Evolutionary conservation across 495 filamentous ascomycete genomes (phyloP), one percentile per base, ranked within the genome.

Genomic region (Xylaria palmicola): DNA sequence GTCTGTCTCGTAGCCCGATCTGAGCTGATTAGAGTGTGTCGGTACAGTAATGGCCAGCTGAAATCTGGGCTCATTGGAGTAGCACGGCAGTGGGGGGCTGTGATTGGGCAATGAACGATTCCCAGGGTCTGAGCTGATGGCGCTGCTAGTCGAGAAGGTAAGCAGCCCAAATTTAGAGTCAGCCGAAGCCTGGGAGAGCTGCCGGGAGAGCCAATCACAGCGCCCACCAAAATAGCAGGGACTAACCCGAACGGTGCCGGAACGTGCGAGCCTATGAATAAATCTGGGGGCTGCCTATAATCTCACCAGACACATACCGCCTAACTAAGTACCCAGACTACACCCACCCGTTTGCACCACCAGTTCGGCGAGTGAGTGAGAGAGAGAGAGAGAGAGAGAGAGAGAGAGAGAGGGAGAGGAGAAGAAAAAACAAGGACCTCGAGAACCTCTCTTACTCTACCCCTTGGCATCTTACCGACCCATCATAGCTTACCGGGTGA

Each of bases 151-250:
- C 8, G 4, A 15, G 7, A n/a, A 22, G 37, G 40, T 37, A 32
- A 57, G 53, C 53, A 56, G 6, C 20, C 53, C 53, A 56, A 56
- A 56, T 43, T 29, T 56, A 56, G 53, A 56, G 52, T 56, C 39
- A 12, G 15, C 22, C 39, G 1, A 24, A 36, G 24, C 19, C 17
- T 41, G 20, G 9, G 41, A 36, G 6, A 10, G 32, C 6, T 15
- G n/a, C n/a, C n/a, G n/a, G 36, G 22, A 20, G 5, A 13, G 48
- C 51, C 51, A 55, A 56, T 30, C 37, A 56, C 8, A 34, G 19
- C 12, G 10, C 26, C 20, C 50, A n/a, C 50, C 3, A 54, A 54
- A 54, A 54, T 54, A 54, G 53, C 27, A 43, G 29, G 3, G 26
- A 43, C 52, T 55, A 55, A 32, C 52, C 37, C 10, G 3, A 55